Base-by-base conservation (phyloP, 2,329 filamentous ascomycete species). In the Rhexocercosporidium sp. region DNA sequence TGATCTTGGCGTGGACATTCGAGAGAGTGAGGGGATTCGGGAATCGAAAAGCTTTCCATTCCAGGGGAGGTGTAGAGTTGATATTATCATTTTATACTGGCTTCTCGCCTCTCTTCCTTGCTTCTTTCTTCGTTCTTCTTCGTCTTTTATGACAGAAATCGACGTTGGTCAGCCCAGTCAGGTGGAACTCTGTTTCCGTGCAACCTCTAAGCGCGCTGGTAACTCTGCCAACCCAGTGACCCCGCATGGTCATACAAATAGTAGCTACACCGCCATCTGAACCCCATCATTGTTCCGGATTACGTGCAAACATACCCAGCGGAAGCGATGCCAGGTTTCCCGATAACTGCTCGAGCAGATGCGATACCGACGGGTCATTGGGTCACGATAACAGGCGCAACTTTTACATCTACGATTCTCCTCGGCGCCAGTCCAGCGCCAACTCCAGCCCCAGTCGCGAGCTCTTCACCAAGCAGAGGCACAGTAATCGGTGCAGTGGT, bases 401-500 rank as follows among this genome's bases (percentile, higher is more conserved):
- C 67, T 16, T 47, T 31, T 25, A 65, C 65, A 31, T 57, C 65
- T n/a, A 60, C 53, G 16, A 44, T 69, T 9, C 29, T 53, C 3
- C 65, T 67, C 22, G 67, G 67, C 25, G 59, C 65, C 37, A 29
- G 9, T 22, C 61, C 65, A 29, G 25, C 59, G 1, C 29, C 64
- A 5, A 66, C 67, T 22, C 47, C 59, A 49, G 44, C 65, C 6
- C 62, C 65, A 8, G 37, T 44, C 14, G 53, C 64, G n/a, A 66
- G 51, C 59, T 64, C 47, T 7, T 65, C 64, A 22, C 67, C 65
- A 5, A 62, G 51, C 6, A 67, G 59, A 46, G 67, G 62, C 18
- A 44, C 62, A 9, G 65, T 69, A 2, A 67, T 69, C 41, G 67
- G 67, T 29, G 64, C 64, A 53, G 51, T 66, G 14, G 25, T 66